Base-by-base conservation (phyloP, 2,329 filamentous ascomycete species). In the Daldinia sp. region DNA sequence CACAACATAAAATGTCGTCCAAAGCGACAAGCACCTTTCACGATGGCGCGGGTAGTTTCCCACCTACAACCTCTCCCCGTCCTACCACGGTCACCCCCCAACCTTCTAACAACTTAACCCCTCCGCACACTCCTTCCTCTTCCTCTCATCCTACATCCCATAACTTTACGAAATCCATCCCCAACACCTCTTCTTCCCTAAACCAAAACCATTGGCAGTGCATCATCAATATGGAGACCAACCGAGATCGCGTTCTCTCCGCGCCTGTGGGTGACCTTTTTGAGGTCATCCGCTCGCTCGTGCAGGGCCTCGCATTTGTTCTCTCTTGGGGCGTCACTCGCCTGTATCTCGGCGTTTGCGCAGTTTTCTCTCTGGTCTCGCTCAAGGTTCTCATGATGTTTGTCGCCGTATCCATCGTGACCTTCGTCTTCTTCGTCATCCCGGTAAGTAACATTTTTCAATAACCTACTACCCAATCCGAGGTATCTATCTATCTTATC, bases 161-260 rank as follows among this genome's bases (percentile, higher is more conserved):
- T n/a, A 23, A 45, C n/a, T 6, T n/a, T 35, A 15, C 13, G 15
- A 23, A 30, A 23, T 9, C 48, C 23, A 55, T n/a, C 6, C 10
- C 19, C 19, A 58, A 32, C 5, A n/a, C 23, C 25, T 35, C 17
- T 32, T 6, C 35, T 9, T 25, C 59, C 25, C 48, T 56, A 21
- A 65, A 66, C 25, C 52, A 56, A 47, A 30, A 48, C 9, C 70
- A 72, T 47, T 53, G 53, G 51, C 25, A 48, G 39, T 67, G 62
- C 21, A 19, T 70, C 13, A 1, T 47, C 45, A 60, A 62, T 1
- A 72, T 72, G 71, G 59, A 68, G 10, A 43, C 54, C 34, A 58
- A 58, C 29, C 50, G 63, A 10, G 61, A 66, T n/a, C 19, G 39
- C 43, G 45, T 49, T 19, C 17, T 69, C 11, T 48, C 7, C 35